These are phyloP conservation scores for Intubia oerlemansii DNA, from an alignment of 2,329 filamentous ascomycete species.

Conservation along the genomic window DNA sequence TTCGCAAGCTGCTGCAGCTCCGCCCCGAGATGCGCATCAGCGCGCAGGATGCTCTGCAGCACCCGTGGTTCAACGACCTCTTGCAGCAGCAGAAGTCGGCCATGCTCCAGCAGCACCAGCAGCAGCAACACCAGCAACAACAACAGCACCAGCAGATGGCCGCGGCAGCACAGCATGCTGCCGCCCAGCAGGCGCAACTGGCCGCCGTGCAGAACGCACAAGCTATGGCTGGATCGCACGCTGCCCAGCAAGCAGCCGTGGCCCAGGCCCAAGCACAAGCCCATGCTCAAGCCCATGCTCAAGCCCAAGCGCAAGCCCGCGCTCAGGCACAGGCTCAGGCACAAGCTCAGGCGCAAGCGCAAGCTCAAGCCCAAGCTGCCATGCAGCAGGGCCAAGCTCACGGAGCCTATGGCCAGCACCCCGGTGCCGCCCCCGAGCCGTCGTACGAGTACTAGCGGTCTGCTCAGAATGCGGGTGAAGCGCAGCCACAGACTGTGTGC, in stretches of 20 bases:
- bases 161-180: too few relatives aligned
- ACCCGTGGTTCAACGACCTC: slow-evolving; percentile 79
- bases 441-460: not conserved
- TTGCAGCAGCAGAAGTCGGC: slow-evolving; percentile 24
- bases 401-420: too few relatives aligned
- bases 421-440: not conserved
- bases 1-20: slow-evolving; percentile 80
- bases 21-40: slow-evolving; percentile 81
- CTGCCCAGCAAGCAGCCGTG: slow-evolving; percentile 8
- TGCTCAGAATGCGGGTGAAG: too few relatives aligned
- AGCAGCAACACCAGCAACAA: slow-evolving; percentile 37
- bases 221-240: too few relatives aligned
- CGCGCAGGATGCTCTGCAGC: slow-evolving; percentile 65
- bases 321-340: not conserved
- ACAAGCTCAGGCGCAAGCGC: not conserved
- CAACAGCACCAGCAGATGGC: slow-evolving; percentile 18
- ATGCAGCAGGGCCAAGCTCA: slow-evolving; percentile 33
- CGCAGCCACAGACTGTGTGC: too few relatives aligned
- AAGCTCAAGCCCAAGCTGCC: slow-evolving; percentile 7
- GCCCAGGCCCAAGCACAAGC: slow-evolving; percentile 1
- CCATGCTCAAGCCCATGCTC: too few relatives aligned
- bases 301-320: not conserved
- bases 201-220: not conserved
- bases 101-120: slow-evolving; percentile 44
- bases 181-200: too few relatives aligned